Base-by-base conservation (phyloP, 371 early-diverging fungal species). In the Fennellomyces sp. region DNA sequence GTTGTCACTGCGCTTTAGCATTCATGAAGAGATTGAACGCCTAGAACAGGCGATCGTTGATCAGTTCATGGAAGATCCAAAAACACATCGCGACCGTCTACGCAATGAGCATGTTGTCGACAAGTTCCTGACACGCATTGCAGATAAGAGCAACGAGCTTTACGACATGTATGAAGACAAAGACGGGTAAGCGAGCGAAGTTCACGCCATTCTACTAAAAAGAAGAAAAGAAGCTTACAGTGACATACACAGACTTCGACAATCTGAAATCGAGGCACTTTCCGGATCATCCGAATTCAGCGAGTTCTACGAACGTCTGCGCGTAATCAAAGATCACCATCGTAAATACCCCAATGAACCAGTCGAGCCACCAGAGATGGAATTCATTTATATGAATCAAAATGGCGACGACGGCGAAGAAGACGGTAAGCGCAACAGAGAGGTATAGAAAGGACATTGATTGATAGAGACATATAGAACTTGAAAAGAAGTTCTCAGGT, bases 1-100 rank as follows among this genome's bases (percentile, higher is more conserved):
- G n/a, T n/a, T n/a, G n/a, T n/a, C n/a, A n/a, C n/a, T n/a, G 73
- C 12, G 3, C 41, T 33, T 74, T 50, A 82, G 85, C 56, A 81
- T 87, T 13, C 92, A 95, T 71, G 97, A 98, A 83, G 95, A 94
- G 65, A 81, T 93, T 48, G 98, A 98, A 71, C 91, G 94, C 42
- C 69, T 96, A 25, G 97, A 97, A 67, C 87, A 92, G 63, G 94
- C 93, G 10, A 85, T 90, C 28, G 96, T 95, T 8, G 85, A 89
- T 64, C 88, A 92, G 65, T 87, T 90, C 68, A 80, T 93, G 73
- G 74, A 82, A 30, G 86, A 90, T 59, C 74, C 91, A 23, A 89
- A 88, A 61, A 85, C 86, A 27, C 90, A 94, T 79, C 86, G 90
- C 61, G 94, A 94, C 61, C 82, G 86, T 61, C 81, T 98, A 17